A percentile compares a stretch with the other conserved stretches of the same genome.
Conservation (phyloP, 441 rosid genomes). For the Adansonia rubrostipa region DNA sequence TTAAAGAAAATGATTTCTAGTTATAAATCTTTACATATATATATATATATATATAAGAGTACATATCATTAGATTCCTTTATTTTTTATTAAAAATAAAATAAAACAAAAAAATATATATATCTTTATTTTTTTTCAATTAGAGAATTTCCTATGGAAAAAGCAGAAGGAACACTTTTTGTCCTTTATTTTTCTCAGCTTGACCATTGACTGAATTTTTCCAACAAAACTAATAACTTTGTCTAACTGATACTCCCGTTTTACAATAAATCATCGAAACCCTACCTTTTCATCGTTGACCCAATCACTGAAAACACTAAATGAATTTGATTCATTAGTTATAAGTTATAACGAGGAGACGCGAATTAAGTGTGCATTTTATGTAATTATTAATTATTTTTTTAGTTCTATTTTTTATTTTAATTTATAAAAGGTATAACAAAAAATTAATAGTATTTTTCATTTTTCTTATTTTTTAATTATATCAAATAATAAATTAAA, state of each 20-base stretch:
- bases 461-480: no score
- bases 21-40: not conserved
- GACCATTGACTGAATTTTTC: slow-evolving; percentile 18
- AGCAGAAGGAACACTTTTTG: slow-evolving; percentile 27
- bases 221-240: slow-evolving; percentile 14
- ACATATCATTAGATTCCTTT: not conserved
- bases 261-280: slow-evolving; percentile 23
- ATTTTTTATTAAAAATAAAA: not conserved
- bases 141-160: slow-evolving; percentile 13
- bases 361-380: no score
- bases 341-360: no score
- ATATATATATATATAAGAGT: no score
- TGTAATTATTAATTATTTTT: no score
- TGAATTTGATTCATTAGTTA: no score
- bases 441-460: no score
- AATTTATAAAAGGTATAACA: no score
- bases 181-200: slow-evolving; percentile 19
- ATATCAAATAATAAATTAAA: no score
- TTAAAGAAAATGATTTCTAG: not conserved
- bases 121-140: not conserved
- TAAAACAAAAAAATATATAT: not conserved
- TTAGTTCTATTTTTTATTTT: no score
- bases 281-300: slow-evolving; percentile 40
- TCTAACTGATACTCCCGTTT: not conserved
- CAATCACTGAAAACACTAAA: not conserved